Evolutionary conservation across 164 flowering plant genomes (phyloP), one percentile per base, ranked within the genome.

Genomic region (Tetracentron sinense): DNA sequence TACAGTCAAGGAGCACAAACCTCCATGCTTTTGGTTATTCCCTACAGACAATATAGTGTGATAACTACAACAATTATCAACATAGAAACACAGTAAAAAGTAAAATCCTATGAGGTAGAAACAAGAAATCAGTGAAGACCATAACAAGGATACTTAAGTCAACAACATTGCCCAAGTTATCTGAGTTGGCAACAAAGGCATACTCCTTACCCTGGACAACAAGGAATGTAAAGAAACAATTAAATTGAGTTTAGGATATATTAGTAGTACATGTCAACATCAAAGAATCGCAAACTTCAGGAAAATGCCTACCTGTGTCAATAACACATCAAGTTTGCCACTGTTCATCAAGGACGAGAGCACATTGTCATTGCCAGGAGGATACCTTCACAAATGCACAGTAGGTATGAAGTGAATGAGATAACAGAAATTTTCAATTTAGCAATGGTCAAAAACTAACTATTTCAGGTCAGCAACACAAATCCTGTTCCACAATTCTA

Each of bases 281-380:
- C 17, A 16, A 28, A 26, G 26, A 46, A 7, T 7, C 25, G 25
- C 8, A 21, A 19, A 44, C 44, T 38, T 12, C 14, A 5, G 1
- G 57, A 17, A 8, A 42, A n/a, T 54, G 31, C 38, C 44, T 29
- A 55, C 99, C 97, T 92, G 82, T 30, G 97, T 79, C 47, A 90
- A 60, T 35, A 95, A 73, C 12, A 79, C 78, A 71, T 95, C 97
- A 69, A 95, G 94, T 71, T 90, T 88, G 64, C 99, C 97, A 66
- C 97, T 95, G 79, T 95, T 95, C 86, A 68, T 75, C 77, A 95
- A 78, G 74, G 98, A 74, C 29, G 95, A 84, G 82, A 95, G 92
- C 0, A 95, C 96, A 79, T 90, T 97, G 60, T 96, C 97, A 72
- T 95, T 96, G 47, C 97, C 97, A 63, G 97, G 96, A 66, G 99